Evolutionary conservation across 768 basidiomycete species (phyloP).

Genomic region (Postia placenta): DNA sequence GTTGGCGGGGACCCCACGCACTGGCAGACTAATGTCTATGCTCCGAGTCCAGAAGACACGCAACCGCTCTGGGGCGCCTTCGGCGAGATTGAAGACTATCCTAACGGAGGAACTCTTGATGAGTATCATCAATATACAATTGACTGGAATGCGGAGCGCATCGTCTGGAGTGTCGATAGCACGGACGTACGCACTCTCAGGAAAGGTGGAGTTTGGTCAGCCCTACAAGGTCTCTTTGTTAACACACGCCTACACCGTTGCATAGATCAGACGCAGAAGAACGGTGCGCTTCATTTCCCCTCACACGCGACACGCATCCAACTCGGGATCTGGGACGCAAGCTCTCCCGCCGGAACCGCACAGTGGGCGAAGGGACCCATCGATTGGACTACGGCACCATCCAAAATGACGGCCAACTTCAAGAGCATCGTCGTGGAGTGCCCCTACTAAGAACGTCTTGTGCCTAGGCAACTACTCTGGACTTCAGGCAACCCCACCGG

Average conservation of each 20-base stretch:
- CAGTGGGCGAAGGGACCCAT: constrained; percentile 40
- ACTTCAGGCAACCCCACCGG: too few species aligned
- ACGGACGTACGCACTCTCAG: constrained; percentile 25
- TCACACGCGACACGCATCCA: constrained; percentile 31
- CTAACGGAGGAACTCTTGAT: constrained; percentile 12
- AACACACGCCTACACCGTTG: background rate
- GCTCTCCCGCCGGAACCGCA: constrained; percentile 33
- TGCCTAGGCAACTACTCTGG: too few species aligned
- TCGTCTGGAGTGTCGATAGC: constrained; percentile 37
- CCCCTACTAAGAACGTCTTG: constrained; percentile 5
- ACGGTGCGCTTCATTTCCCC: constrained; percentile 32
- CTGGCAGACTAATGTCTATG: constrained; percentile 40
- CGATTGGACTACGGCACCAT: constrained; percentile 30
- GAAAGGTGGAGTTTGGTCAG: too few species aligned
- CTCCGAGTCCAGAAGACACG: constrained; percentile 23
- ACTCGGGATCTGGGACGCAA: constrained; percentile 43
- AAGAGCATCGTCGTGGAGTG: constrained; percentile 35
- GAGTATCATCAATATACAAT: constrained; percentile 31
- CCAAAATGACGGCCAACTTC: constrained; percentile 27
- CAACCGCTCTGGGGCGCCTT: constrained; percentile 33
- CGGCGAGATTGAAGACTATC: constrained; percentile 26
- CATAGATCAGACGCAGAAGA: constrained; percentile 27
- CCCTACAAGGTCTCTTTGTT: background rate
- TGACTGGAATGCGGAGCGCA: constrained; percentile 33
- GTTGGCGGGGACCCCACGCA: constrained; percentile 30